Evolutionary conservation across 306 rosid species (phyloP).

Genomic region (Erythrophleum fordii): DNA sequence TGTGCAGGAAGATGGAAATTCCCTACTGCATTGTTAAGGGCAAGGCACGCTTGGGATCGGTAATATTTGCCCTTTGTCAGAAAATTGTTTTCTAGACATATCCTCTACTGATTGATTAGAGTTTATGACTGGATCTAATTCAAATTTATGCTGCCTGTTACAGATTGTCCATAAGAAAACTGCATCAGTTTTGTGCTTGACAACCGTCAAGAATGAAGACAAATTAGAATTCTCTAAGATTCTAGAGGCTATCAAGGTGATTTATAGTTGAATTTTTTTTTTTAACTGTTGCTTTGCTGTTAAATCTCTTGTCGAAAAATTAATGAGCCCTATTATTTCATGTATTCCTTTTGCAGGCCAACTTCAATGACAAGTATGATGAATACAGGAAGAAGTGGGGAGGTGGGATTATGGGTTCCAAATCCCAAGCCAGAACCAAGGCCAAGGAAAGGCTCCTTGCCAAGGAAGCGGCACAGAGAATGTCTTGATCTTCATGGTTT

Average conservation of each 20-base stretch:
- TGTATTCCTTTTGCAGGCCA: slow-evolving; percentile 53
- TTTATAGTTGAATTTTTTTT: not conserved
- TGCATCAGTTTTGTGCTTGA: slow-evolving; percentile 74
- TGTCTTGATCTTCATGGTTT: slow-evolving; percentile 40
- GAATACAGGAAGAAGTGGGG: slow-evolving; percentile 89
- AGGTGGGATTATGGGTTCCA: slow-evolving; percentile 89
- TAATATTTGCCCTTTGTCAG: slow-evolving; percentile 6
- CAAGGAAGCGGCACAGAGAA: slow-evolving; percentile 83
- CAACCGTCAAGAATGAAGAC: slow-evolving; percentile 86
- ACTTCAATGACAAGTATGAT: slow-evolving; percentile 75
- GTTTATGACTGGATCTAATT: not conserved
- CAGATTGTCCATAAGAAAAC: slow-evolving; percentile 83
- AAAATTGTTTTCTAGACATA: not conserved
- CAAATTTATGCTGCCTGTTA: not conserved
- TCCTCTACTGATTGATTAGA: not conserved
- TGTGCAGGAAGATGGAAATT: slow-evolving; percentile 88
- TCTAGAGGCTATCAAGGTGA: slow-evolving; percentile 78
- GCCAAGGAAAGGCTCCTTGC: slow-evolving; percentile 74
- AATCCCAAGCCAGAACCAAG: slow-evolving; percentile 78
- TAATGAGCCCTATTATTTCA: not conserved
- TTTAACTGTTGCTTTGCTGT: not conserved
- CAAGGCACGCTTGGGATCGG: slow-evolving; percentile 75
- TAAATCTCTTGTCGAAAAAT: not conserved
- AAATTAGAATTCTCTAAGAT: slow-evolving; percentile 75
- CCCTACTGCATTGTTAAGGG: slow-evolving; percentile 90